phyloP scores from a whole-genome alignment of 2,329 filamentous ascomycete species.

The Zasmidium citrigriseum region DNA sequence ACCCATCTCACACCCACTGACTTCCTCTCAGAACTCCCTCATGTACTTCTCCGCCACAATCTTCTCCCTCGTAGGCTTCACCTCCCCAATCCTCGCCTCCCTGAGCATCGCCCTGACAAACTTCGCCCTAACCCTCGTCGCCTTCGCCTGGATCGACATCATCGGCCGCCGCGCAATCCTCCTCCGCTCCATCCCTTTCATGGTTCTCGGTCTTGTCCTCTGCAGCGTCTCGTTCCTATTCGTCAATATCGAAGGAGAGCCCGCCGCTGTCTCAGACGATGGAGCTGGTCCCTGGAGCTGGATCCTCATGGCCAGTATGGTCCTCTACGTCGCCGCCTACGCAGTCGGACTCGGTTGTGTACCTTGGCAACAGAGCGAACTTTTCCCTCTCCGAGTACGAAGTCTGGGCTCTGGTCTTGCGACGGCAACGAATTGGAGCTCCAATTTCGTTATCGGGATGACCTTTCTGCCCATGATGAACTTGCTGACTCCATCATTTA shows the following conservation, averaged over 20 bases:
- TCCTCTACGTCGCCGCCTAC: conserved; percentile 82
- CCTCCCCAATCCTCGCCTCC: conserved; percentile 46
- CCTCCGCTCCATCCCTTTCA: conserved; percentile 79
- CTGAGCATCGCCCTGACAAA: conserved; percentile 49
- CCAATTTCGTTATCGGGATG: conserved; percentile 82
- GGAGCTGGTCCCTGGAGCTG: conserved; percentile 34
- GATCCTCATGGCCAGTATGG: conserved; percentile 72
- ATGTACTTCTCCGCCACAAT: conserved; percentile 54
- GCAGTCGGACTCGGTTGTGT: conserved; percentile 88
- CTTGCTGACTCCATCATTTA: conserved; percentile 68
- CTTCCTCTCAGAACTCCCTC: conserved; percentile 40
- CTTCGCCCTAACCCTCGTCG: conserved; percentile 48
- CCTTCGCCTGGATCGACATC: conserved; percentile 47
- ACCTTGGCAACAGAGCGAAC: conserved; percentile 93
- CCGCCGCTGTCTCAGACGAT: conserved; percentile 25
- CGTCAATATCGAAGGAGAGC: conserved; percentile 49
- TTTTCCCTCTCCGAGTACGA: conserved; percentile 73
- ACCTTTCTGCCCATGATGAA: conserved; percentile 91
- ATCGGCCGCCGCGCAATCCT: conserved; percentile 61
- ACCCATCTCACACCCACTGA: conserved; percentile 1
- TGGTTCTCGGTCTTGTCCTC: conserved; percentile 71
- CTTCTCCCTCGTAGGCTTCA: conserved; percentile 49
- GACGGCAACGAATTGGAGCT: conserved; percentile 83
- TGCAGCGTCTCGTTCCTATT: conserved; percentile 73
- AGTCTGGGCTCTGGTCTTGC: conserved; percentile 71